Percentiles rank a stretch among this genome's conserved stretches.
Conservation (phyloP, 139 green algal genomes). For the Auxenochlorella protothecoides region DNA sequence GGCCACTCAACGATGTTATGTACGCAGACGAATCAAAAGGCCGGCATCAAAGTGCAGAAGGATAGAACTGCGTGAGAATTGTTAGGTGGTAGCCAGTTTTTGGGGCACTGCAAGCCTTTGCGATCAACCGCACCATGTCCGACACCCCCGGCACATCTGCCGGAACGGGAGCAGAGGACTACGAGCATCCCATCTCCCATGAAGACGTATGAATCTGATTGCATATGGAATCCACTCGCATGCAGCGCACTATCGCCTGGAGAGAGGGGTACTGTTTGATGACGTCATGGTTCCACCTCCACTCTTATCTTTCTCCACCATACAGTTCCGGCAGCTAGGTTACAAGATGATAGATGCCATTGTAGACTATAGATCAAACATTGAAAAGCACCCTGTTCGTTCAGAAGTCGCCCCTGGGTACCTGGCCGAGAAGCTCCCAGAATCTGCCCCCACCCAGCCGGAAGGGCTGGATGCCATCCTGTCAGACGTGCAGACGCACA, state of each 20-base stretch:
- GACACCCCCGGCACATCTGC: too few species aligned
- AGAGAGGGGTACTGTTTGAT: not conserved
- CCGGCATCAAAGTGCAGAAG: too few species aligned
- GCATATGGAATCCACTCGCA: too few species aligned
- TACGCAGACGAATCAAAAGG: too few species aligned
- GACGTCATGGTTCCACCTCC: not conserved
- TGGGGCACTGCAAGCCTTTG: too few species aligned
- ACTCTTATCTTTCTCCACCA: too few species aligned
- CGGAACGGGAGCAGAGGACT: not conserved
- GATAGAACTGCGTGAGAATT: too few species aligned
- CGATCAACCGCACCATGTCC: too few species aligned
- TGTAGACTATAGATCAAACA: slow-evolving; percentile 37
- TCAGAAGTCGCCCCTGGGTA: slow-evolving; percentile 48
- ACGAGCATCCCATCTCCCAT: not conserved
- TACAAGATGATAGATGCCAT: slow-evolving; percentile 60
- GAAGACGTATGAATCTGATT: not conserved
- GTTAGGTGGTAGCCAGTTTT: too few species aligned
- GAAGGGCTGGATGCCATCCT: slow-evolving; percentile 47
- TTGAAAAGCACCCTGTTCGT: slow-evolving; percentile 25
- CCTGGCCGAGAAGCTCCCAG: slow-evolving; percentile 38
- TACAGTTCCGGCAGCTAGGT: slow-evolving; percentile 43
- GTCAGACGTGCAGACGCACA: slow-evolving; percentile 44
- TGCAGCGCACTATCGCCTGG: too few species aligned
- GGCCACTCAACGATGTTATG: too few species aligned
- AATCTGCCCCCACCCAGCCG: slow-evolving; percentile 31